Conservation (phyloP, 495 filamentous ascomycete genomes). For the Bombardia bombarda region DNA sequence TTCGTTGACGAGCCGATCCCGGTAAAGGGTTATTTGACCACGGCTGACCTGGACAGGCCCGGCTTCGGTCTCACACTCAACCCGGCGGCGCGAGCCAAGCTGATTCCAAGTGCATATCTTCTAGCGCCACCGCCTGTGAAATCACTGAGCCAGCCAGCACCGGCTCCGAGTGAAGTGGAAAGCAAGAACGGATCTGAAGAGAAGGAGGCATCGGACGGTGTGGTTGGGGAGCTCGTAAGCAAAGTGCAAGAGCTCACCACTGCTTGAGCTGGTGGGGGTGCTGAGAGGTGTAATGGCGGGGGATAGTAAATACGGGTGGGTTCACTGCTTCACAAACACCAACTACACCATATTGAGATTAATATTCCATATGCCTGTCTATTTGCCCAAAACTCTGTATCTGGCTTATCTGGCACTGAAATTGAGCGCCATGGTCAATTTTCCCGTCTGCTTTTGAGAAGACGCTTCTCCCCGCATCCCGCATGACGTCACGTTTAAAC, state of each 20-base stretch:
- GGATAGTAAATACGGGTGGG: not conserved
- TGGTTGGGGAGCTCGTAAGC: slow-evolving; percentile 13
- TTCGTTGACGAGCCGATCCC: slow-evolving; percentile 90
- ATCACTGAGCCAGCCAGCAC: slow-evolving; percentile 38
- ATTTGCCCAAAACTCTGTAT: no score
- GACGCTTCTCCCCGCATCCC: no score
- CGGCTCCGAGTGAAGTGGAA: slow-evolving; percentile 4
- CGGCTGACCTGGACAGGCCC: slow-evolving; percentile 74
- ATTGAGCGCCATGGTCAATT: no score
- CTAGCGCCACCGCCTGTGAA: slow-evolving; percentile 64
- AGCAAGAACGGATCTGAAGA: slow-evolving; percentile 4
- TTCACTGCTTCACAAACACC: no score
- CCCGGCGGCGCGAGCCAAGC: slow-evolving; percentile 55
- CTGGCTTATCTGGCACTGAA: no score
- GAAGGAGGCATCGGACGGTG: slow-evolving; percentile 9
- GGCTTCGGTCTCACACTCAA: slow-evolving; percentile 87
- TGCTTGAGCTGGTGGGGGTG: not conserved
- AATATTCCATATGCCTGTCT: no score
- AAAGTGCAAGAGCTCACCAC: slow-evolving; percentile 12
- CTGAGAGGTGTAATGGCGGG: not conserved
- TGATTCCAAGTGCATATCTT: slow-evolving; percentile 65
- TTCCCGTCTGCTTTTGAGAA: no score
- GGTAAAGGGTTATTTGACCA: slow-evolving; percentile 67
- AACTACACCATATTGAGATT: no score
- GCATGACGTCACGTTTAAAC: no score